A percentile compares a stretch with the other conserved stretches of the same genome.
These are phyloP conservation scores for Fraxinus platypoda DNA, from an alignment of 305 asterid species.

Conservation along the genomic window DNA sequence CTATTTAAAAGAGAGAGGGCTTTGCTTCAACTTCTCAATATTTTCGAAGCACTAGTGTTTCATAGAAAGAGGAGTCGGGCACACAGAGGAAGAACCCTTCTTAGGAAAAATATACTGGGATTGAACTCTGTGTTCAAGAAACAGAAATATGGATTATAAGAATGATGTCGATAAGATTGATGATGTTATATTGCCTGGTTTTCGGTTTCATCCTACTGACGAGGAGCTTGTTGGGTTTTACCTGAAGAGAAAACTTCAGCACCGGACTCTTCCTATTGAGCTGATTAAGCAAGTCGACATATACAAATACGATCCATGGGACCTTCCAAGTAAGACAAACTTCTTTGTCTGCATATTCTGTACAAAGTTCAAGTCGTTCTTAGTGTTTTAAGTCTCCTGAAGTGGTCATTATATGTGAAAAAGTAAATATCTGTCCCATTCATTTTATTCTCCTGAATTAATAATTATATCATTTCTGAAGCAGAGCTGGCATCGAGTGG, in stretches of 20 bases:
- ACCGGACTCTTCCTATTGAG: constrained; percentile 60
- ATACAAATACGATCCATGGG: constrained; percentile 89
- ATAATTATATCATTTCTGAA: background rate
- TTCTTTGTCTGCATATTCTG: background rate
- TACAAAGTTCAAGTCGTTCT: background rate
- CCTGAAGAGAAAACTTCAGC: constrained; percentile 61
- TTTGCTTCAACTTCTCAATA: constrained; percentile 11
- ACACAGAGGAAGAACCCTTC: background rate
- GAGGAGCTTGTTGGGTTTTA: constrained; percentile 84
- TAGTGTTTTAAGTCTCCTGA: background rate
- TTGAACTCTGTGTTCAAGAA: constrained; percentile 15
- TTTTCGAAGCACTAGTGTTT: background rate
- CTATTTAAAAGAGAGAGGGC: constrained; percentile 14
- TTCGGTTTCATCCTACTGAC: constrained; percentile 83
- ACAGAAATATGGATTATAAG: constrained; percentile 47
- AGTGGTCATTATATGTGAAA: background rate
- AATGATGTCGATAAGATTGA: constrained; percentile 52
- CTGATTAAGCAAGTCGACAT: constrained; percentile 77
- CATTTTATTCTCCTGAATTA: background rate
- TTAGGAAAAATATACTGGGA: constrained; percentile 20
- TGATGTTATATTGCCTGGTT: constrained; percentile 77
- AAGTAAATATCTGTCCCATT: background rate
- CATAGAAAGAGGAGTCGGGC: background rate
- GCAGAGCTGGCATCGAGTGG: constrained; percentile 73
- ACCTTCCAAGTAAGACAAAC: constrained; percentile 68